Evolutionary conservation across 345 rosid genomes (phyloP), one percentile per base, ranked within the genome.

Genomic region (Citrus mangshanensis): DNA sequence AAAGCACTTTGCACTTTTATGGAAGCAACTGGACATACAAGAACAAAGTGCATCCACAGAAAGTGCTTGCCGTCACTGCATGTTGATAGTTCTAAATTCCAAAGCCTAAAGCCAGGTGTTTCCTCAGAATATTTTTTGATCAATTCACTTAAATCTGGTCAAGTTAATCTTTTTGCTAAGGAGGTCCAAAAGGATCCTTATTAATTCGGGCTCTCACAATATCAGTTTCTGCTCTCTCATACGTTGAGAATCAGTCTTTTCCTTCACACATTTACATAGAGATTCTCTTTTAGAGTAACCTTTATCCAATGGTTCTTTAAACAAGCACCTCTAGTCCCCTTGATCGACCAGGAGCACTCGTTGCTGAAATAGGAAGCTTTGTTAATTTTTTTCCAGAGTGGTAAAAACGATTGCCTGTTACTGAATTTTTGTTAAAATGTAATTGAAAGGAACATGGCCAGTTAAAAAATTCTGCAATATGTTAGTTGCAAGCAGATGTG

Each of bases 1-100:
- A 75, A 61, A 79, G 77, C 72, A 51, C 35, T 76, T 27, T 59
- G 73, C 81, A 81, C 71, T 82, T 78, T 81, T 77, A 54, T 54
- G 62, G 68, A 78, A 14, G 72, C 71, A 76, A 76, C 2, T 66
- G 70, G 70, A 68, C 38, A 73, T 68, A 68, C 55, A 64, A 68
- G 75, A 68, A 40, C 61, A 73, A 68, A 72, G 72, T 73, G 68
- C 70, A 64, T 64, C 72, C 69, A 63, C 69, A 60, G 30, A 72
- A 78, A 78, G 78, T 67, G 75, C 37, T 59, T 73, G 79, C 60
- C 3, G 28, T 63, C 32, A 28, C 66, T 62, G 66, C 7, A 54
- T 46, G 10, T 54, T 54, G 58, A 54, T 5, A 54, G 22, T 54
- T 16, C 0, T 54, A 16, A 54, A 54, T 54, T 54, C 21, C 22